These are phyloP conservation scores for Phytophthora aleatoria DNA, from an alignment of 352 stramenopile genomes.

Conservation along the genomic window DNA sequence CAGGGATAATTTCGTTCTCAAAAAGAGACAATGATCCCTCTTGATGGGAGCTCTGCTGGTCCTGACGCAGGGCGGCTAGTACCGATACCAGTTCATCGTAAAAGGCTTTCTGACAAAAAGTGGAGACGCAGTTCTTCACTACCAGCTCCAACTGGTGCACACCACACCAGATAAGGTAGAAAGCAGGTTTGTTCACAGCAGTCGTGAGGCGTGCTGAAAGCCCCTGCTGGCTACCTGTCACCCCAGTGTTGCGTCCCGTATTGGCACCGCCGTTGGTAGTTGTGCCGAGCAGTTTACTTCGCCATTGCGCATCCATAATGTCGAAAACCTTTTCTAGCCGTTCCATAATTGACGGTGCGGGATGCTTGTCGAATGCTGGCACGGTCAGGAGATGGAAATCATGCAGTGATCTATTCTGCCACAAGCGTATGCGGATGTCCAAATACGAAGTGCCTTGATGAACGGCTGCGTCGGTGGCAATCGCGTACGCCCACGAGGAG, in stretches of 20 bases:
- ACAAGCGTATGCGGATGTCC: slow-evolving; percentile 59
- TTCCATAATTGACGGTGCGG: slow-evolving; percentile 42
- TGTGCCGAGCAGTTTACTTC: slow-evolving; percentile 54
- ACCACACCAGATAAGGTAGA: slow-evolving; percentile 67
- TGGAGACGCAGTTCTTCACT: slow-evolving; percentile 54
- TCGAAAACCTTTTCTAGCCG: slow-evolving; percentile 45
- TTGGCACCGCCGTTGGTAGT: slow-evolving; percentile 48
- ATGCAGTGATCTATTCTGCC: slow-evolving; percentile 52
- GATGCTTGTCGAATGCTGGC: slow-evolving; percentile 49
- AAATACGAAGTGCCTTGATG: slow-evolving; percentile 64
- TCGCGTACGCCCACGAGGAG: slow-evolving; percentile 53
- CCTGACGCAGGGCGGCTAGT: slow-evolving; percentile 41
- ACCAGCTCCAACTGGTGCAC: slow-evolving; percentile 66
- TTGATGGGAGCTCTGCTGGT: slow-evolving; percentile 17
- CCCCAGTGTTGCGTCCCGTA: slow-evolving; percentile 45
- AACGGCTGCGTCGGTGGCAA: slow-evolving; percentile 50
- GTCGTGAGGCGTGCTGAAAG: slow-evolving; percentile 48
- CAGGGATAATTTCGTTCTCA: slow-evolving; percentile 41
- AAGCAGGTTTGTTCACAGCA: slow-evolving; percentile 48
- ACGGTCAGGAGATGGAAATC: slow-evolving; percentile 65
- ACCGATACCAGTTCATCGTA: slow-evolving; percentile 55
- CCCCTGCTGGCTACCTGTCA: slow-evolving; percentile 54
- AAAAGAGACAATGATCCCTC: slow-evolving; percentile 22
- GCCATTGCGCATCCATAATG: slow-evolving; percentile 58
- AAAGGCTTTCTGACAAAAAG: slow-evolving; percentile 57